phyloP scores from a whole-genome alignment of 2,329 filamentous ascomycete species.

The Fusarium sp. region DNA sequence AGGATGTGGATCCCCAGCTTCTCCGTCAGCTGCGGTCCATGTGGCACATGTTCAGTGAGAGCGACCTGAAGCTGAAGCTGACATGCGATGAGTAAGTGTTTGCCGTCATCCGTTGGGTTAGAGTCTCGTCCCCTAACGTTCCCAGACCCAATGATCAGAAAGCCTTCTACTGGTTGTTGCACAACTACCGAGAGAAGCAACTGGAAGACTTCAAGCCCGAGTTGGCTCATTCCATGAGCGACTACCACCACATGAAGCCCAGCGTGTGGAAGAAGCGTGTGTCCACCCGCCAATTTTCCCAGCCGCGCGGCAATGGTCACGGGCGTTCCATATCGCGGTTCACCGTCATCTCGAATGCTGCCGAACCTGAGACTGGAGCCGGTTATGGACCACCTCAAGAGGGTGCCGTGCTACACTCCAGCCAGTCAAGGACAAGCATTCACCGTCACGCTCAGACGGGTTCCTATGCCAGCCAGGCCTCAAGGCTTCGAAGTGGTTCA shows the following conservation, averaged over 20 bases:
- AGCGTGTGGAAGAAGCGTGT: slow-evolving; percentile 68
- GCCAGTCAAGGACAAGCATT: slow-evolving; percentile 76
- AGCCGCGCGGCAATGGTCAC: slow-evolving; percentile 58
- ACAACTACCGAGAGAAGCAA: slow-evolving; percentile 85
- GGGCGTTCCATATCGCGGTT: slow-evolving; percentile 69
- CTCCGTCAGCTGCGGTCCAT: slow-evolving; percentile 88
- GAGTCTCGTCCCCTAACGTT: slow-evolving; percentile 35
- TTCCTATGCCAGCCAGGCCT: slow-evolving; percentile 43
- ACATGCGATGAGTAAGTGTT: slow-evolving; percentile 69
- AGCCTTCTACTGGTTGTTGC: slow-evolving; percentile 87
- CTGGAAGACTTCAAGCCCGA: slow-evolving; percentile 88
- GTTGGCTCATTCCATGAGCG: slow-evolving; percentile 86
- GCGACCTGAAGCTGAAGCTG: slow-evolving; percentile 77
- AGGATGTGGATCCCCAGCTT: slow-evolving; percentile 83
- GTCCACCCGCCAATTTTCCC: slow-evolving; percentile 70
- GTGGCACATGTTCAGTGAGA: slow-evolving; percentile 87
- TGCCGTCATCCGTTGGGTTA: not conserved
- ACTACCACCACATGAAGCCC: slow-evolving; percentile 84
- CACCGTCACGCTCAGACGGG: slow-evolving; percentile 63
- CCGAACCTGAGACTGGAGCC: slow-evolving; percentile 63
- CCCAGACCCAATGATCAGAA: slow-evolving; percentile 89
- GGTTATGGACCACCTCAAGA: slow-evolving; percentile 90
- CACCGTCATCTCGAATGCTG: slow-evolving; percentile 72
- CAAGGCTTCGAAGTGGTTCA: slow-evolving; percentile 52
- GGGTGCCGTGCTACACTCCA: slow-evolving; percentile 63